Base-by-base conservation (phyloP, 306 rosid genomes). In the Luffa aegyptiaca region DNA sequence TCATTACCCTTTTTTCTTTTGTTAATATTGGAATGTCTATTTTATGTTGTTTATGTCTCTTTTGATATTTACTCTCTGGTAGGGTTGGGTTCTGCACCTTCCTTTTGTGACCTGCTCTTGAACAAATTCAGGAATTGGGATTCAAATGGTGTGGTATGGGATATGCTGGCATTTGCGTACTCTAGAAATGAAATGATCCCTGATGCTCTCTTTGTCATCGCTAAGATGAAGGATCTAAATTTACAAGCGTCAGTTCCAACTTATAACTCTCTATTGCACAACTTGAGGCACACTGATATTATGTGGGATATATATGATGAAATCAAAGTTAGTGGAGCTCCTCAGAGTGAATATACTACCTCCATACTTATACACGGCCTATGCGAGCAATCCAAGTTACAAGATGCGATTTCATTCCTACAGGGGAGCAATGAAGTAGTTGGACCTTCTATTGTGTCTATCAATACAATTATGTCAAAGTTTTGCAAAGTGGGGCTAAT, bases 121-220 rank as follows among this genome's bases (percentile, higher is more conserved):
- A 41, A 41, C 81, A 81, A 59, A 37, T 88, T 88, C 81, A 39
- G 66, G 63, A 77, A 48, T 42, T 88, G 89, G 90, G 81, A 82
- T 65, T 83, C 83, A 6, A 84, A 61, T 85, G 6, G 44, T 78
- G 76, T 83, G 75, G 88, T 88, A 72, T 88, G 91, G 91, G 89
- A 88, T 84, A 61, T 37, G 26, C 75, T 88, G 83, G 91, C 85
- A 6, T 88, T 86, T 84, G 46, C 65, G 39, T 88, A 86, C 75
- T 82, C 85, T 0, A 86, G 82, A 84, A 53, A 18, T 63, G 84
- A 81, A 66, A 81, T 88, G 86, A 86, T 86, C 46, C 84, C 84
- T 58, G 91, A 88, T 76, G 87, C 89, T 3, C 85, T 88, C 66
- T 81, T 84, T 76, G 86, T 88, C 71, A 80, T 88, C 41, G 91